Evolutionary conservation across 169 alveolate genomes (phyloP).

Genomic region (Perkinsus olseni): DNA sequence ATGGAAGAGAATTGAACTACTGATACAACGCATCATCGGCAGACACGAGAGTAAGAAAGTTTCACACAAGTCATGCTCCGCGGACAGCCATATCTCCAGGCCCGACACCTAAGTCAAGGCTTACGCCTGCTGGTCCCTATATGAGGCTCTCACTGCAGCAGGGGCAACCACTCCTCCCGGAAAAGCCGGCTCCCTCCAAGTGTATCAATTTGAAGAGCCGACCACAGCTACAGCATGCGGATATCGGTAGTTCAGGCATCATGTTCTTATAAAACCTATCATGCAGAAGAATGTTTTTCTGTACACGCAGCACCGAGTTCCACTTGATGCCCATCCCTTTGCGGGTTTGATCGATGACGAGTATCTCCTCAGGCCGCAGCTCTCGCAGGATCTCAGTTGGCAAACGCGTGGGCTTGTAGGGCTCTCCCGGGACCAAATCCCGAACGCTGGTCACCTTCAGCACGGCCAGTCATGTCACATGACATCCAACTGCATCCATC

Average conservation of each 20-base stretch:
- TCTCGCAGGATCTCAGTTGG: background rate
- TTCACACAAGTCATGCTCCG: background rate
- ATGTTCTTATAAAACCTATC: background rate
- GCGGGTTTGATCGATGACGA: background rate
- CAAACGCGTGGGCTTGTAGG: background rate
- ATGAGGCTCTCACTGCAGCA: background rate
- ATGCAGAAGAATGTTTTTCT: background rate
- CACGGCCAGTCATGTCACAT: no score
- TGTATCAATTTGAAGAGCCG: background rate
- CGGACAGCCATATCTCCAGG: background rate
- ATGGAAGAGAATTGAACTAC: no score
- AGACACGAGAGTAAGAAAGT: background rate
- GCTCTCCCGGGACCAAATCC: background rate
- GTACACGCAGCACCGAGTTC: no score
- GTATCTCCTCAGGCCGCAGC: background rate
- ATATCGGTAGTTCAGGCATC: background rate
- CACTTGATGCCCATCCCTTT: background rate
- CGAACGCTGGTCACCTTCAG: background rate
- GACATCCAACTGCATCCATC: no score
- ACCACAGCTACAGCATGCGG: background rate
- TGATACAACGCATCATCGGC: no score
- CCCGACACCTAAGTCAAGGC: background rate
- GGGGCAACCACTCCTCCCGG: background rate
- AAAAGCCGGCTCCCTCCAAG: background rate
- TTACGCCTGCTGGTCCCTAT: background rate